Conservation (phyloP, 1,139 yeast genomes). For the Barnettozyma hawaiiensis region DNA sequence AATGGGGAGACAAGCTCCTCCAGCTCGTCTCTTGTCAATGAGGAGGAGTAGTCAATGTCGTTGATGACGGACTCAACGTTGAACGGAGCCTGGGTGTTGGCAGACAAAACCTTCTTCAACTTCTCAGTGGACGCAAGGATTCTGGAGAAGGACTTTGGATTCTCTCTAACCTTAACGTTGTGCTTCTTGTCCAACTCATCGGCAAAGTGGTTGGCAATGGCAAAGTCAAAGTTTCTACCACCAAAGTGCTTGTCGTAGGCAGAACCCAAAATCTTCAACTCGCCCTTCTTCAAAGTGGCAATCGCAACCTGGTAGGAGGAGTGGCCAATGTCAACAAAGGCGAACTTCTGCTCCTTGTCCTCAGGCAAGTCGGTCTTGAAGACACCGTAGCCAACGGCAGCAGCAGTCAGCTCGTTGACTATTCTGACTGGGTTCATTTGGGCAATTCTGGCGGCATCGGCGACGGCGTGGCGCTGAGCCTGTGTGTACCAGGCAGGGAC, state of each 20-base stretch:
- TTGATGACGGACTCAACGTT: slow-evolving; percentile 95
- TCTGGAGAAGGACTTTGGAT: slow-evolving; percentile 94
- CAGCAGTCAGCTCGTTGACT: slow-evolving; percentile 96
- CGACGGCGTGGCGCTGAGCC: slow-evolving; percentile 92
- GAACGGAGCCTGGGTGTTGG: slow-evolving; percentile 92
- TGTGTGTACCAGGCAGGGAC: slow-evolving; percentile 98
- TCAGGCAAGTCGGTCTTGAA: slow-evolving; percentile 95
- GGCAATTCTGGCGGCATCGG: slow-evolving; percentile 94
- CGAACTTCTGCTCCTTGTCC: slow-evolving; percentile 84
- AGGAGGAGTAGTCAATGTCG: slow-evolving; percentile 91
- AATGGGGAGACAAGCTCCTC: slow-evolving; percentile 85
- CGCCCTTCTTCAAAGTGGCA: slow-evolving; percentile 93
- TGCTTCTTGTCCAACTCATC: slow-evolving; percentile 85
- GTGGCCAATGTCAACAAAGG: slow-evolving; percentile 95
- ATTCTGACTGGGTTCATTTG: slow-evolving; percentile 97
- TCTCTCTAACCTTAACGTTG: slow-evolving; percentile 85
- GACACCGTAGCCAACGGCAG: slow-evolving; percentile 98
- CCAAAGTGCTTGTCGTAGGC: slow-evolving; percentile 96
- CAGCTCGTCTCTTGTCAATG: slow-evolving; percentile 84
- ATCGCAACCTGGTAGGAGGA: slow-evolving; percentile 89
- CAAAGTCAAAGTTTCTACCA: slow-evolving; percentile 94
- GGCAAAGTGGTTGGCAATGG: slow-evolving; percentile 92
- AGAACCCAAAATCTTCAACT: slow-evolving; percentile 85
- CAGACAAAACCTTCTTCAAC: slow-evolving; percentile 93
- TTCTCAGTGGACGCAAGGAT: slow-evolving; percentile 87